Evolutionary conservation across 176 grass and related monocot genomes (phyloP), one percentile per base, ranked within the genome.

Genomic region (Cocos nucifera): DNA sequence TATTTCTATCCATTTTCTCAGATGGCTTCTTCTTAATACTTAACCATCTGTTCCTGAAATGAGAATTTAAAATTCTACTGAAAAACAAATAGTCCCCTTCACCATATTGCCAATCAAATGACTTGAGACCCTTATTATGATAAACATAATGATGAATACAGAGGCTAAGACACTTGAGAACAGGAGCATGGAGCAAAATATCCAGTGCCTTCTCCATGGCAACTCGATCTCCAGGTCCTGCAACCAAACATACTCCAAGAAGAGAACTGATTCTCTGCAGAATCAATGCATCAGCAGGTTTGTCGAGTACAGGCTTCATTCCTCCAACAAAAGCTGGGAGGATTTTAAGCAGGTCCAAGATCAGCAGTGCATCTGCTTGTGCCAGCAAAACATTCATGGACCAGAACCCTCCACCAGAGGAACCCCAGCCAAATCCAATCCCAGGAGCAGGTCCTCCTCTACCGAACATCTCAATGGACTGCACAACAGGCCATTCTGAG

Each of bases 391-490:
- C 87, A 65, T 85, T 84, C 16, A 74, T 61, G 72, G 93, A 98
- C 93, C 93, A 98, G 73, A 92, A 83, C 10, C 87, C 93, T 70
- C 93, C 87, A 53, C 84, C 81, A 49, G 58, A 72, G 19, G 67
- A 78, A 53, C 84, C 93, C 93, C 93, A 98, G 27, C 93, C 93
- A 83, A 91, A 98, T 68, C 87, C 93, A 70, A 92, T 70, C 64
- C 93, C 93, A 64, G 93, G 93, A 72, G 84, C 84, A 22, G 85
- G 87, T 63, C 93, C 93, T 82, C 83, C 87, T 81, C 93, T 91
- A 62, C 84, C 78, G 73, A 98, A 98, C 75, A 85, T 79, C 60
- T 86, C 87, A 64, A 77, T 55, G 58, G 75, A 78, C 56, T 98
- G 85, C 65, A 80, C 58, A 67, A 66, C 5, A 20, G 69, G 65